phyloP scores from a whole-genome alignment of 1,139 yeast species.

The Candida buenavistaensis region DNA sequence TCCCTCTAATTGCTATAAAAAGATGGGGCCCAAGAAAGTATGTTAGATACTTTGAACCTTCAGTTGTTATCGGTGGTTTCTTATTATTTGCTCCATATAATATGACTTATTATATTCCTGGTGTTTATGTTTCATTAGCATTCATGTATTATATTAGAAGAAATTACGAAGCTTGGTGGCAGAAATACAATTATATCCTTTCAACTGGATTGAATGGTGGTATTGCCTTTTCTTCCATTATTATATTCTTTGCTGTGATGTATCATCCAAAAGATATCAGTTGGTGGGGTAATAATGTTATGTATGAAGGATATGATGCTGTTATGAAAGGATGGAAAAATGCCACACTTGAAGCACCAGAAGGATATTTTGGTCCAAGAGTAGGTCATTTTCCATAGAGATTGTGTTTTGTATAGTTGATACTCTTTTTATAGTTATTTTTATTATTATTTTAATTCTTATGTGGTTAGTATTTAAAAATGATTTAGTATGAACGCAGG shows the following conservation, averaged over 20 bases:
- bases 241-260: constrained; percentile 55
- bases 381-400: constrained; percentile 34
- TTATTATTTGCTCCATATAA: constrained; percentile 49
- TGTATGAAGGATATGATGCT: constrained; percentile 43
- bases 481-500: too few species aligned
- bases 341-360: constrained; percentile 26
- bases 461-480: too few species aligned
- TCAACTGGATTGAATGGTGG: constrained; percentile 55
- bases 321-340: constrained; percentile 24
- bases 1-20: constrained; percentile 42
- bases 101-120: constrained; percentile 45
- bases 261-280: constrained; percentile 33
- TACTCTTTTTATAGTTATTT: neutral
- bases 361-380: constrained; percentile 50
- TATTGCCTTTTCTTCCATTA: constrained; percentile 48
- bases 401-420: neutral
- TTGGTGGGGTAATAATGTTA: constrained; percentile 63
- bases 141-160: constrained; percentile 50
- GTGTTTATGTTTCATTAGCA: constrained; percentile 35
- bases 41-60: constrained; percentile 41
- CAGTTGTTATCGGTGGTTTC: constrained; percentile 42
- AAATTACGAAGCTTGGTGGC: constrained; percentile 52
- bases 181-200: constrained; percentile 55
- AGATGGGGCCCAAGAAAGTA: constrained; percentile 29
- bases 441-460: too few species aligned